These are phyloP conservation scores for Pseudogymnoascus sp. DNA, from an alignment of 2,329 filamentous ascomycete species.

Conservation along the genomic window DNA sequence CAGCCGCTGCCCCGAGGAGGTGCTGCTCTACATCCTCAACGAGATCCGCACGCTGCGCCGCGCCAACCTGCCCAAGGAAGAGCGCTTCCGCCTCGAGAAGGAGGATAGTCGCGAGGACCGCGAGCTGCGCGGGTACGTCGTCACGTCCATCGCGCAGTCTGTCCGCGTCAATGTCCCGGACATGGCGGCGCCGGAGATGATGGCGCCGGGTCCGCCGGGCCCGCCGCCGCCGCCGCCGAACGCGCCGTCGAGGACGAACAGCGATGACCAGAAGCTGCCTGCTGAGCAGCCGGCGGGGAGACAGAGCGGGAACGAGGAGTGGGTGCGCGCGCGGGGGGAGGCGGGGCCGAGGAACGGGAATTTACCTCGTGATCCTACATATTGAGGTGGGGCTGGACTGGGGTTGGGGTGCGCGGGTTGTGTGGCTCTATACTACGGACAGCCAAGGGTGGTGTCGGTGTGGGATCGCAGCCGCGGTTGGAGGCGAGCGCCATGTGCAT, in stretches of 20 bases:
- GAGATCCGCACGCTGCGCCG: constrained; percentile 83
- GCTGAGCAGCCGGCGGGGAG: constrained; percentile 47
- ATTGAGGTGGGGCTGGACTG: neutral
- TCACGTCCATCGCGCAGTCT: constrained; percentile 63
- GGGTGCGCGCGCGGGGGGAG: constrained; percentile 40
- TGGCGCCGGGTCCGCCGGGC: neutral
- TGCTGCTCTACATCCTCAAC: constrained; percentile 81
- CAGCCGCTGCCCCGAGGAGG: constrained; percentile 75
- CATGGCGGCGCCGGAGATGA: neutral
- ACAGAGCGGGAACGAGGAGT: constrained; percentile 43
- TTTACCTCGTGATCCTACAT: neutral
- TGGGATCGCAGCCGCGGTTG: neutral
- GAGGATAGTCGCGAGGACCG: constrained; percentile 69
- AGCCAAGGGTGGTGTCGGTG: neutral
- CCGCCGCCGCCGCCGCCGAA: constrained; percentile 19
- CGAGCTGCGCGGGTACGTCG: constrained; percentile 66
- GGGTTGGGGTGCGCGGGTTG: neutral
- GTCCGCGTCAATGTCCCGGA: constrained; percentile 32
- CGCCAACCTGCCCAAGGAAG: constrained; percentile 75
- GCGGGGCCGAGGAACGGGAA: constrained; percentile 26
- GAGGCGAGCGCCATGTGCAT: neutral
- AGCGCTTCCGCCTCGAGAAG: constrained; percentile 72
- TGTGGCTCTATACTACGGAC: neutral
- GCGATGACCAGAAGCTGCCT: constrained; percentile 52
- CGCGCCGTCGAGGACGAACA: constrained; percentile 20